Evolutionary conservation across 1,284 basidiomycete genomes (phyloP), one percentile per base, ranked within the genome.

Genomic region (Papiliotrema nemorosa): DNA sequence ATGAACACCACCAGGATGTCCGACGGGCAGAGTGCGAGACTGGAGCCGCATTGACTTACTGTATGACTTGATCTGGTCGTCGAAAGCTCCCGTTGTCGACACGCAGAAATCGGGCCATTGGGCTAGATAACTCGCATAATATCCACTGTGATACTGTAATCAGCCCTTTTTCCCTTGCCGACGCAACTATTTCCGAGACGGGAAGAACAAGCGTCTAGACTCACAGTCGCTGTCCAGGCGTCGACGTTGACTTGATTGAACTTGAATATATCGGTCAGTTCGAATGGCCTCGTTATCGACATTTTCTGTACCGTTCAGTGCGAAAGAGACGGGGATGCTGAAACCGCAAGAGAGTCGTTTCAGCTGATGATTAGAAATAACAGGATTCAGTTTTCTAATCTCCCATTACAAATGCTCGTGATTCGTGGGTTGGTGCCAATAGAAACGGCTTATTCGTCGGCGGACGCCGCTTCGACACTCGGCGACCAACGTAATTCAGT

Each of bases 211-310:
- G 14, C 29, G 29, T 7, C 14, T 14, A 31, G 29, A 31, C 69
- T 39, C 36, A 71, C 70, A 5, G 78, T 79, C 38, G 78, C 78
- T n/a, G 78, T 79, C 77, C 78, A 79, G 22, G 76, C 63, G 57
- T 79, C 78, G 26, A 76, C 67, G 53, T 79, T 78, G 58, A 79
- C 75, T 29, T 66, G 67, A 64, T 78, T 78, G 69, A 79, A 78
- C 18, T 57, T 59, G 46, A 78, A 70, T 9, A 78, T 64, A 52
- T 79, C 78, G 3, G 65, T 70, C 18, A 76, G 73, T 27, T 75
- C 64, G 47, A 79, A 78, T 0, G 78, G 76, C 5, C 77, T 66
- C 18, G 78, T 70, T 25, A 76, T 63, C 7, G 78, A 77, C 78
- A 79, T 79, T n/a, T n/a, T n/a, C n/a, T n/a, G n/a, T n/a, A n/a